Evolutionary conservation across 805 yeast genomes (phyloP), one percentile per base, ranked within the genome.

Genomic region (Candida parachauliodes): DNA sequence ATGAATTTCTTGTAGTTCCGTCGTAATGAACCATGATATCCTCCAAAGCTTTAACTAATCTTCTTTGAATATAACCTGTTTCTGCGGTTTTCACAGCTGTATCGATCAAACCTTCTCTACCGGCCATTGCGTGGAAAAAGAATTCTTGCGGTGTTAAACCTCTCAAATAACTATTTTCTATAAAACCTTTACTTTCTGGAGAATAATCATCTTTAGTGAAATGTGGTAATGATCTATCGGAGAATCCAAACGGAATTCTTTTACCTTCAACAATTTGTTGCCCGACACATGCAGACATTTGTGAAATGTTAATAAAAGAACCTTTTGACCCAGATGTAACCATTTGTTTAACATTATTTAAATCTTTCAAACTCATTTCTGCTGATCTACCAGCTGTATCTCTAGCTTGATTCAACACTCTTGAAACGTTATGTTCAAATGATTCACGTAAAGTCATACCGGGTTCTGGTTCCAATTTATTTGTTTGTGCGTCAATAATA

Each of bases 361-460:
- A 73, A 55, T 89, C 96, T 60, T 89, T 91, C 72, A 93, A 79
- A 55, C 89, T 87, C 65, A 88, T 83, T 72, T 94, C 98, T 3
- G 99, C 98, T 29, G 96, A 86, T 62, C 96, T 84, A 76, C 99
- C 99, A 35, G 97, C 96, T 46, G 95, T 86, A 65, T 93, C 99
- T 80, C 99, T 89, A 21, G 98, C 98, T 61, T 89, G 96, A 64
- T 93, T 93, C 53, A 93, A 76, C 49, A 85, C 88, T 64, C 95
- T 84, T 32, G 95, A 87, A 33, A 93, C 98, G 53, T 88, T 89
- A 64, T 89, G 96, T 70, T 93, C 99, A 54, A 93, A 93, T 14
- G 98, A 88, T 64, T 93, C 98, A 68, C 99, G 83, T 50, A 93
- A 74, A 2, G 99, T 93, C 99, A 93, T 93, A 83, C 99, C 99